These are phyloP conservation scores for Prillingera fragicola DNA, from an alignment of 1,284 basidiomycete genomes.

Conservation along the genomic window DNA sequence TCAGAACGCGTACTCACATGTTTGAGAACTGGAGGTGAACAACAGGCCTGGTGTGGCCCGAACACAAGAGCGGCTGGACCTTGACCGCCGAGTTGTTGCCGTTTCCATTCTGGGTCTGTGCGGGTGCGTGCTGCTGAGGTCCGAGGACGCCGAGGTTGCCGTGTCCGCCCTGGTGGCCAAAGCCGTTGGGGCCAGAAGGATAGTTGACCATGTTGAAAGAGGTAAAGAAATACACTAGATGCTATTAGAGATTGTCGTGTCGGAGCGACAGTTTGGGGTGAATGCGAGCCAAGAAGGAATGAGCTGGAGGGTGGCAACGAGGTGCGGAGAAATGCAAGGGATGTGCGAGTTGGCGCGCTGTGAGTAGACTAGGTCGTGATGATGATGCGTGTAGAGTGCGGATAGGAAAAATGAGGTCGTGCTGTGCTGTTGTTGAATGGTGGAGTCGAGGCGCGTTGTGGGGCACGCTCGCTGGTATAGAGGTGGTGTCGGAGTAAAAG, in stretches of 20 bases:
- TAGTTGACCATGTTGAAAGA: no score
- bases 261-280: background rate
- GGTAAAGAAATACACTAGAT: background rate
- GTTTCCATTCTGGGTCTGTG: constrained; percentile 15
- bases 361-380: no score
- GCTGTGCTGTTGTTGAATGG: background rate
- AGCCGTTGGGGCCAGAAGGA: no score
- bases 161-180: background rate
- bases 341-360: no score
- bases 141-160: constrained; percentile 1
- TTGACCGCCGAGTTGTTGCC: constrained; percentile 21
- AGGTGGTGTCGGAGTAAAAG: no score
- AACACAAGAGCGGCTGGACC: constrained; percentile 52
- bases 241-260: background rate
- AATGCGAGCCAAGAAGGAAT: constrained; percentile 1
- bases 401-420: background rate
- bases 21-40: constrained; percentile 88
- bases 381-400: background rate
- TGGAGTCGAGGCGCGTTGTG: background rate
- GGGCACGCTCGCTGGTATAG: background rate
- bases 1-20: constrained; percentile 29
- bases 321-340: background rate
- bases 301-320: background rate
- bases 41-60: constrained; percentile 65
- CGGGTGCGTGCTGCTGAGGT: constrained; percentile 17